Evolutionary conservation across 495 filamentous ascomycete genomes (phyloP).

Genomic region (Lasiosphaeriaceae sp.): DNA sequence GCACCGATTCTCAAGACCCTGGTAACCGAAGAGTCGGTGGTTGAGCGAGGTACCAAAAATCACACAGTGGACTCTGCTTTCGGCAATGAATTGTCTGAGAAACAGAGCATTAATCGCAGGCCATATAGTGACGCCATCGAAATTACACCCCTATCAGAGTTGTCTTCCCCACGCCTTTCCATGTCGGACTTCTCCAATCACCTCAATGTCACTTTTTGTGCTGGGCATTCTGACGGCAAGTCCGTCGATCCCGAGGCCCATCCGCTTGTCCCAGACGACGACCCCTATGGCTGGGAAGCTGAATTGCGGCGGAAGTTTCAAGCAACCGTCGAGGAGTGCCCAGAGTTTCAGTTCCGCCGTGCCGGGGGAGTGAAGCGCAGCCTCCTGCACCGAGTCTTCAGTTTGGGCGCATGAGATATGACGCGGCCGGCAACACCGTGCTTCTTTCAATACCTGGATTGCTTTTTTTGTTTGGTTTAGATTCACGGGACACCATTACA

Average conservation of each 20-base stretch:
- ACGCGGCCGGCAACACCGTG: neutral
- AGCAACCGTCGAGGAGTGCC: constrained; percentile 2
- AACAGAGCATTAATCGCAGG: constrained; percentile 19
- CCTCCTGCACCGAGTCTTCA: constrained; percentile 44
- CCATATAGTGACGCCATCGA: constrained; percentile 14
- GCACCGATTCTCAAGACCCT: constrained; percentile 17
- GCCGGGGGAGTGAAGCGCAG: constrained; percentile 32
- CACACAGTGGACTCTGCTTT: constrained; percentile 18
- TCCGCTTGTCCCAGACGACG: constrained; percentile 19
- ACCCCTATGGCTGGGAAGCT: constrained; percentile 49
- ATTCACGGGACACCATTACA: neutral
- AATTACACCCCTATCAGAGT: constrained; percentile 7
- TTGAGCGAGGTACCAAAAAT: constrained; percentile 2
- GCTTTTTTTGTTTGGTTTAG: constrained; percentile 1
- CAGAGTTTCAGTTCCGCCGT: constrained; percentile 21
- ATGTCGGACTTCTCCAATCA: constrained; percentile 35
- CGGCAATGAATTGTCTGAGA: constrained; percentile 37
- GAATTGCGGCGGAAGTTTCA: constrained; percentile 28
- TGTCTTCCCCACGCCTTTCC: constrained; percentile 9
- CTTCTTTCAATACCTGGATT: constrained; percentile 3
- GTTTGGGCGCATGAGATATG: constrained; percentile 16
- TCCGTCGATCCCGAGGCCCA: neutral
- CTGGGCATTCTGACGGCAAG: constrained; percentile 11
- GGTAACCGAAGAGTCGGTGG: constrained; percentile 11
- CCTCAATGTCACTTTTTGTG: constrained; percentile 20